phyloP scores from a whole-genome alignment of 257 asterid species.

The Nemophila menziesii region DNA sequence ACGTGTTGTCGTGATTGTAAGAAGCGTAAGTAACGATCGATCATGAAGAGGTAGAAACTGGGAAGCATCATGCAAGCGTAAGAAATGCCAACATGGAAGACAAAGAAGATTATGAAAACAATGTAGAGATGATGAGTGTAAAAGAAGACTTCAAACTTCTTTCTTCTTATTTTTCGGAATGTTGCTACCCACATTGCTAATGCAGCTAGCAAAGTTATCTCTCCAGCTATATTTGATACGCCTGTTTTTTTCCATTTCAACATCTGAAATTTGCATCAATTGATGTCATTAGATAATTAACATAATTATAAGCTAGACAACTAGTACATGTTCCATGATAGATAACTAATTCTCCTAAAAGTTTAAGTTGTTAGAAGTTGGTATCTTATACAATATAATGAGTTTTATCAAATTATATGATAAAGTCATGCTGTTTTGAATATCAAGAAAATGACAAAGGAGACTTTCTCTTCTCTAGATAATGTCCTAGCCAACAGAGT shows the following conservation, averaged over 20 bases:
- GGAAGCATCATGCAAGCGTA: constrained; percentile 58
- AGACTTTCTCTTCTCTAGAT: too few relatives aligned
- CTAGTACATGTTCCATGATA: too few relatives aligned
- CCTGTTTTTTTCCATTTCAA: constrained; percentile 48
- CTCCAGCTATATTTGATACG: constrained; percentile 67
- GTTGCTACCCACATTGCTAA: constrained; percentile 58
- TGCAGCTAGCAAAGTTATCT: constrained; percentile 56
- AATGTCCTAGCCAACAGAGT: too few relatives aligned
- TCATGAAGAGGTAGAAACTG: constrained; percentile 69
- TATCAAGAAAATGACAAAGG: too few relatives aligned
- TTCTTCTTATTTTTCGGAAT: constrained; percentile 52
- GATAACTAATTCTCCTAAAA: too few relatives aligned
- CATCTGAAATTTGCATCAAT: constrained; percentile 29
- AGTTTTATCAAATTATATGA: too few relatives aligned
- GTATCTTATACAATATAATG: too few relatives aligned
- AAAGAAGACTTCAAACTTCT: constrained; percentile 68
- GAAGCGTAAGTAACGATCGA: constrained; percentile 66
- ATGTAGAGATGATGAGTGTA: constrained; percentile 73
- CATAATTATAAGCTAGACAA: too few relatives aligned
- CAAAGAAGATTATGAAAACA: constrained; percentile 55
- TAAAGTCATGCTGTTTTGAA: too few relatives aligned
- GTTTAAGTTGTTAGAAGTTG: too few relatives aligned
- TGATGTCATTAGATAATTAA: background rate
- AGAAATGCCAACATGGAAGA: constrained; percentile 56
- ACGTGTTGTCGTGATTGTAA: constrained; percentile 51